Base-by-base conservation (phyloP, 2,329 filamentous ascomycete genomes). In the Talaromyces marneffei region DNA sequence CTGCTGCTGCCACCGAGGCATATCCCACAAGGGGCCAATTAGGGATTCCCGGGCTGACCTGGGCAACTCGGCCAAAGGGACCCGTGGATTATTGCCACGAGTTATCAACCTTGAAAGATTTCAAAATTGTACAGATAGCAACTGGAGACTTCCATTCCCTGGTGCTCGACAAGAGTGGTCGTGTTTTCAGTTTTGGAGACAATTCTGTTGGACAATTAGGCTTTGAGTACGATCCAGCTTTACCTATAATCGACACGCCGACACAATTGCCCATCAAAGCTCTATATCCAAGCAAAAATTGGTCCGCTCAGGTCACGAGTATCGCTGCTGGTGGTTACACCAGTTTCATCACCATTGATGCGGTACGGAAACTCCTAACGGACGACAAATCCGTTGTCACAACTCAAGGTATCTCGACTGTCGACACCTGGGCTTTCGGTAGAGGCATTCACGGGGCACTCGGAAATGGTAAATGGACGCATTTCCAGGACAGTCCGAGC, bases 131-230 rank as follows among this genome's bases (percentile, higher is more conserved):
- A 4, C 83, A 90, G 66, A 87, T 97, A 62, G 92, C 93, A 1
- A 80, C 91, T 1, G 94, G 94, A 25, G 92, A 96, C 71, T 86
- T 87, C 66, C 94, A 99, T 76, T 96, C 91, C 3, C 78, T 95
- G 1, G 89, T 86, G 0, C 81, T 92, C 16, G 90, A 93, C 70
- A 84, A 84, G 63, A 81, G 88, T 57, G 93, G 93, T 16, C 85
- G 86, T 16, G 83, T 94, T 16, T 96, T 94, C 74, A 82, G 87
- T 6, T 97, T 96, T 77, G 94, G 94, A 39, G 92, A 97, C 74
- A 97, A 97, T 76, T 87, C 87, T 0, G 84, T 85, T 46, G 94
- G 94, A n/a, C 94, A 97, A 74, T 82, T 97, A 3, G 93, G 93
- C n/a, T 86, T 93, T 68, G 85, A 91, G 56, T 85, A 83, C 58